Base-by-base conservation (phyloP, 805 yeast species). In the Komagataella phaffii region DNA sequence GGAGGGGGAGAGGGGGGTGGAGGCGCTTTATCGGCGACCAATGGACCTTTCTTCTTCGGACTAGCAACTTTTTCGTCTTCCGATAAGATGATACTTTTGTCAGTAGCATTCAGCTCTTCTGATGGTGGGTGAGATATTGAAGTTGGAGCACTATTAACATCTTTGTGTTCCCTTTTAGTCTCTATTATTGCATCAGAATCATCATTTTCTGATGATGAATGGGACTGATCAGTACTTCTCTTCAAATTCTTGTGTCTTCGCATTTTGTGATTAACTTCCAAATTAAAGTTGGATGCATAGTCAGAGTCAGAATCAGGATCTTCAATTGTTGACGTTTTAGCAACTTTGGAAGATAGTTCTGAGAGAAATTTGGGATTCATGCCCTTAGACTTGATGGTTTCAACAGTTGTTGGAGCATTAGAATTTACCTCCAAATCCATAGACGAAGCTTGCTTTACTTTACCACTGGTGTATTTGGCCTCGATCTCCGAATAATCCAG, bases 331-430 rank as follows among this genome's bases (percentile, higher is more conserved):
- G 68, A 69, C 3, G 69, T 59, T 52, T 67, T 75, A 6, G 64
- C 67, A 10, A 80, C 82, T 56, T 76, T 78, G 3, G 72, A 62
- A 19, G 73, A 68, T 56, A 81, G 65, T 58, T 81, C 86, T 48
- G 72, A 68, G 56, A 81, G 65, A 58, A 80, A 79, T 24, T 73
- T 63, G 10, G 81, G 78, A 53, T 73, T 65, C 69, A 59, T 24
- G 2, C 10, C 45, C 7, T 49, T 21, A 30, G 7, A 14, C 7
- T 46, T 17, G 48, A 46, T 53, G 24, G 64, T 53, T 46, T 55
- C 54, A 21, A 36, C 53, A 50, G 53, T 53, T 17, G 55, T 61
- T 3, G 60, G 50, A 45, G 52, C 55, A 8, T 30, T 10, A 30
- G 40, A 14, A 30, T 30, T 30, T 8, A 14, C 12, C 10, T 30